Base-by-base conservation (phyloP, 1,139 yeast species). In the Candida anutae region DNA sequence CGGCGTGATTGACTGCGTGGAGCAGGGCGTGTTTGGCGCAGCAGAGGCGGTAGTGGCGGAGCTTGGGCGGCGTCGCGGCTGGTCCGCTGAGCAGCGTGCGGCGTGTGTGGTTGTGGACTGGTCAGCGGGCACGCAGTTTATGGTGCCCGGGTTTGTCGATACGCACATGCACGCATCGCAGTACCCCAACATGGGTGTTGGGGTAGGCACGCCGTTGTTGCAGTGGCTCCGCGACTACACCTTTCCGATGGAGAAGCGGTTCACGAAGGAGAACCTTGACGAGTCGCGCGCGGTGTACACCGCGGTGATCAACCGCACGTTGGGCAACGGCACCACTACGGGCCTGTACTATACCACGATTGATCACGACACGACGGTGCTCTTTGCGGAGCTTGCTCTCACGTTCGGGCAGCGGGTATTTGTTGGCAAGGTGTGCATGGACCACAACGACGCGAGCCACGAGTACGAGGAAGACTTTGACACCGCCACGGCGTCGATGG, bases 111-210 rank as follows among this genome's bases (percentile, higher is more conserved):
- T 17, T 17, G 19, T 17, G 19, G 19, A 17, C 13, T 6, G 15
- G 12, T 13, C 16, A 22, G 8, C 10, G 21, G 45, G 53, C 13
- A 37, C 55, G 28, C 55, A 66, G 29, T 87, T 88, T 50, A 74
- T 80, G 43, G 74, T 84, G 45, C 98, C 98, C 0, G 98, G 98
- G 1, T 87, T 90, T 43, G 62, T 90, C 10, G 98, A 90, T 47
- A 87, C 97, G 2, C 98, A 90, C 49, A 85, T 87, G 35, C 98
- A 90, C 51, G 96, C 97, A 0, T 81, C 97, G 4, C 98, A 90
- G 55, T 90, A 76, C 50, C 96, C 97, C n/a, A 90, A 90, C 51
- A 68, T 74, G 27, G 97, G 97, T 1, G 74, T 90, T 22, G 93
- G 94, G 36, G 87, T 94, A 25, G 83, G 80, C 36, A 63, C 83